These are phyloP conservation scores for Persicaria maculosa DNA, from an alignment of 148 eudicot genomes.

Conservation along the genomic window DNA sequence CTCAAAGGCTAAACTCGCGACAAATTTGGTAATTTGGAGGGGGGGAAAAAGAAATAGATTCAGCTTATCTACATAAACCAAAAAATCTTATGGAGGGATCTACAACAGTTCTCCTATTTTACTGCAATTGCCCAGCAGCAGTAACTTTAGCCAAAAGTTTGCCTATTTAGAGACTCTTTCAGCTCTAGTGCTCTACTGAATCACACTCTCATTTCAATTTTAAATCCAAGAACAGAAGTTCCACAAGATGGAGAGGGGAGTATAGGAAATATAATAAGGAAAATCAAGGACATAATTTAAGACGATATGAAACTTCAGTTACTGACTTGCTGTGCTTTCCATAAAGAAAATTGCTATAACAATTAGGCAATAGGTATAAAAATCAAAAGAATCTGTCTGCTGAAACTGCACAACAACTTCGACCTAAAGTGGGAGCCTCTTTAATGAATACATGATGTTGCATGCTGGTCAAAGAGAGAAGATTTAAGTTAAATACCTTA, in stretches of 20 bases:
- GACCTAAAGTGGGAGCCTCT: not conserved
- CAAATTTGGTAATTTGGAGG: not conserved
- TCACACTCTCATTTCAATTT: not conserved
- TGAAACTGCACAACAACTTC: not conserved
- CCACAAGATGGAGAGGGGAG: not conserved
- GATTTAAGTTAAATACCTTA: constrained; percentile 46
- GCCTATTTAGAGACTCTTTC: not conserved
- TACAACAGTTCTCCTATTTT: not conserved
- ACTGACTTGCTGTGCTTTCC: not conserved
- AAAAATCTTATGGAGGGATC: not conserved
- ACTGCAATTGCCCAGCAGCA: not conserved
- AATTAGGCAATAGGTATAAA: not conserved
- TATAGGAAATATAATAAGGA: not conserved
- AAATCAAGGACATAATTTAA: not conserved
- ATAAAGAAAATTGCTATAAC: not conserved
- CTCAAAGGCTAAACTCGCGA: too few relatives aligned
- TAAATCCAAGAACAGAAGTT: not conserved
- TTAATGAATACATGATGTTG: not conserved
- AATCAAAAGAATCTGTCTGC: not conserved
- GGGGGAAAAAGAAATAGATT: not conserved
- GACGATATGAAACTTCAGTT: not conserved
- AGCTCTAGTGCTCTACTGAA: not conserved
- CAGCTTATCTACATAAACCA: not conserved
- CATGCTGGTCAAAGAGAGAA: not conserved
- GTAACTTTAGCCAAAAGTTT: not conserved